These are phyloP conservation scores for Themeda triandra DNA, from an alignment of 176 grass and related monocot species.

Conservation along the genomic window DNA sequence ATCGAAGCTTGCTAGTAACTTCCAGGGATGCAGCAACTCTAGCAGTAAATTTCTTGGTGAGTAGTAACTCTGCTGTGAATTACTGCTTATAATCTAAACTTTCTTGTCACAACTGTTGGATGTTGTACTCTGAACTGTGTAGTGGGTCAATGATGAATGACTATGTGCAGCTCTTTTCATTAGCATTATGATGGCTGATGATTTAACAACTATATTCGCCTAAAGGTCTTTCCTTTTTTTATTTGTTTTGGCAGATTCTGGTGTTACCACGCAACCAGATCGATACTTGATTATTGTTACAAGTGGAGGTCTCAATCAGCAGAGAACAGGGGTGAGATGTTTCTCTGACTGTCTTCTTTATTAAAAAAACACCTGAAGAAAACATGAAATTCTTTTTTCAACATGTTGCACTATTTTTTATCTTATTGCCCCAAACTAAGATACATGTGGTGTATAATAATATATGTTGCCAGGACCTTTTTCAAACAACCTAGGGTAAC, in stretches of 20 bases:
- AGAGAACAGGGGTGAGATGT: conserved; percentile 80
- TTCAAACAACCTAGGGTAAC: background rate
- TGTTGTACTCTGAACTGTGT: background rate
- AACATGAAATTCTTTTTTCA: background rate
- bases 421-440: background rate
- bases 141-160: conserved; percentile 4
- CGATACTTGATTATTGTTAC: conserved; percentile 78
- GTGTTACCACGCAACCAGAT: conserved; percentile 41
- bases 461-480: background rate
- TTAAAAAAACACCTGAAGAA: background rate
- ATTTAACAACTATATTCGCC: background rate
- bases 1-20: conserved; percentile 59
- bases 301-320: conserved; percentile 87
- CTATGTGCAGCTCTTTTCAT: background rate
- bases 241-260: conserved; percentile 46
- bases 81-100: background rate
- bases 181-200: background rate
- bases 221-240: conserved; percentile 15
- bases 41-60: conserved; percentile 66
- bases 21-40: conserved; percentile 69
- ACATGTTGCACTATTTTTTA: background rate
- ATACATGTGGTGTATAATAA: background rate
- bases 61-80: background rate
- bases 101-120: background rate
- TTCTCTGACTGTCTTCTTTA: background rate